phyloP scores from a whole-genome alignment of 805 yeast species.

The Jamesozyma rosinii region DNA sequence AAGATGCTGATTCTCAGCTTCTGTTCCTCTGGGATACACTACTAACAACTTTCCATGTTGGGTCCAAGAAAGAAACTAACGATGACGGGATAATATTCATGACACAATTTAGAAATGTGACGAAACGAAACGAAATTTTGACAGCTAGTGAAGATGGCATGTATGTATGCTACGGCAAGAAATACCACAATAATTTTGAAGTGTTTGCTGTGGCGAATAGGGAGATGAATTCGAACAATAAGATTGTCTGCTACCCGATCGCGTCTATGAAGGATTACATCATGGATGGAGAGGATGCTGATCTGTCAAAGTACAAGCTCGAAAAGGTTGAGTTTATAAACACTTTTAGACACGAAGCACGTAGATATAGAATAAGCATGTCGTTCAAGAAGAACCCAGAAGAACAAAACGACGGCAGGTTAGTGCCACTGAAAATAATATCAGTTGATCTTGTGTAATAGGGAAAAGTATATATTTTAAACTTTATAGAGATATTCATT shows the following conservation, averaged over 20 bases:
- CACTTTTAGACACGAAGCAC: not conserved
- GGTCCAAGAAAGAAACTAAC: not conserved
- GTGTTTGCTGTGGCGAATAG: slow-evolving; percentile 11
- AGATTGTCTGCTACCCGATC: slow-evolving; percentile 4
- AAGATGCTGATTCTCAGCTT: not conserved
- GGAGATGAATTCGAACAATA: not conserved
- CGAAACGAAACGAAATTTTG: slow-evolving; percentile 15
- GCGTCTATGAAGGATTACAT: slow-evolving; percentile 3
- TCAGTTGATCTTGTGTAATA: not conserved
- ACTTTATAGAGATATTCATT: not conserved
- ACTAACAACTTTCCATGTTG: slow-evolving; percentile 1
- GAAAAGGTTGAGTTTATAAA: not conserved
- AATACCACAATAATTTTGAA: slow-evolving; percentile 15
- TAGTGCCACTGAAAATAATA: not conserved
- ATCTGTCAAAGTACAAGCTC: not conserved
- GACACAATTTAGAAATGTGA: slow-evolving; percentile 13
- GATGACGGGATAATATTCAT: slow-evolving; percentile 4
- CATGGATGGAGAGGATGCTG: not conserved
- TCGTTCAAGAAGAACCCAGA: not conserved
- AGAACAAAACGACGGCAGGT: not conserved
- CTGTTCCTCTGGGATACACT: slow-evolving; percentile 1
- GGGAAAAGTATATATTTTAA: not conserved
- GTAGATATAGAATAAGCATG: not conserved
- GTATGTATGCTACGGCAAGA: slow-evolving; percentile 18
- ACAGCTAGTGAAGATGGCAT: slow-evolving; percentile 13